These are phyloP conservation scores for Tolypocladium endophyticum DNA, from an alignment of 2,329 filamentous ascomycete species.

Conservation along the genomic window DNA sequence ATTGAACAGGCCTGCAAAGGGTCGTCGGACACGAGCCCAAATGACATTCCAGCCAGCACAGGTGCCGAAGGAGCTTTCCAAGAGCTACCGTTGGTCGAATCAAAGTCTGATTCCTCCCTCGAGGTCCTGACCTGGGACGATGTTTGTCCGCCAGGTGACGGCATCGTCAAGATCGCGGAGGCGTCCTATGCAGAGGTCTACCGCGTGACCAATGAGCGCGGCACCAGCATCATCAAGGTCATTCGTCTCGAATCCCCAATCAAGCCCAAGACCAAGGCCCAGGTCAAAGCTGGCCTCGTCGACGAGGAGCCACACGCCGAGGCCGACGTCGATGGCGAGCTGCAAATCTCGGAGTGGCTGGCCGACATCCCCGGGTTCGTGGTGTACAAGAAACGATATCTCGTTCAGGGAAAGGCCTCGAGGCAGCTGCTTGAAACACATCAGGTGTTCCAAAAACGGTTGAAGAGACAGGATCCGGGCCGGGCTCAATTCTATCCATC, in stretches of 20 bases:
- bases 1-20: neutral
- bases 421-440: constrained; percentile 48
- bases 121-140: constrained; percentile 45
- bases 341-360: constrained; percentile 53
- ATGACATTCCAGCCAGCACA: neutral
- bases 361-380: constrained; percentile 56
- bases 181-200: constrained; percentile 59
- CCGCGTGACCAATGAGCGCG: constrained; percentile 46
- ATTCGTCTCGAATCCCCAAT: constrained; percentile 50
- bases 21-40: neutral
- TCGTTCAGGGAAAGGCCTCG: constrained; percentile 46
- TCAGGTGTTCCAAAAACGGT: constrained; percentile 41
- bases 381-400: constrained; percentile 53
- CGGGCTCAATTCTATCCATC: constrained; percentile 52
- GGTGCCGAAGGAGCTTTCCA: constrained; percentile 3
- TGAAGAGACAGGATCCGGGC: constrained; percentile 44
- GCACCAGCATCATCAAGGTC: constrained; percentile 55
- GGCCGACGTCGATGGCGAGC: constrained; percentile 45
- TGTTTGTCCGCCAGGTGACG: constrained; percentile 40
- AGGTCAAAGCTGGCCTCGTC: constrained; percentile 41
- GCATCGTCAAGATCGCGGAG: constrained; percentile 54
- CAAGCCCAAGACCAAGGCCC: constrained; percentile 45
- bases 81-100: neutral
- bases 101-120: constrained; percentile 15
- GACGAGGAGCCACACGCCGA: constrained; percentile 48